phyloP scores from a whole-genome alignment of 2,329 filamentous ascomycete species.

The Coniochaeta sp. region DNA sequence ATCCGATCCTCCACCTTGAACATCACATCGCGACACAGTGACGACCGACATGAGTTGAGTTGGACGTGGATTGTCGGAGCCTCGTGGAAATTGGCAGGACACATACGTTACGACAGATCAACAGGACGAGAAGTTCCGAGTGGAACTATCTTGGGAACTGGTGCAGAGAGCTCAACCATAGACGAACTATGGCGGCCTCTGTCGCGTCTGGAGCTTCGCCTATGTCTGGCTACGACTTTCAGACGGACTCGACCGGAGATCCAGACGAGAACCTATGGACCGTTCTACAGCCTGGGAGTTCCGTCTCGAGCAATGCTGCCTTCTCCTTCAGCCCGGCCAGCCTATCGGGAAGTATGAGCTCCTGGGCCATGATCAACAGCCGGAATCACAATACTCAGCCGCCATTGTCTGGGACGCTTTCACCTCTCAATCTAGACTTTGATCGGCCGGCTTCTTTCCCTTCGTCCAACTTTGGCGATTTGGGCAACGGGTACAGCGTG shows the following conservation, averaged over 20 bases:
- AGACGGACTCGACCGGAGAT: slow-evolving; percentile 25
- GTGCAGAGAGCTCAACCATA: neutral
- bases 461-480: slow-evolving; percentile 17
- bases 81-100: neutral
- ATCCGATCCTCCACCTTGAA: neutral
- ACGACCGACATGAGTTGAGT: slow-evolving; percentile 1
- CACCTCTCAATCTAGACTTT: slow-evolving; percentile 34
- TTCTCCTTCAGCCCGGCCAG: slow-evolving; percentile 43
- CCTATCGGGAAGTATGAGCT: slow-evolving; percentile 36
- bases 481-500: slow-evolving; percentile 8
- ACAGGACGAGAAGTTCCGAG: neutral
- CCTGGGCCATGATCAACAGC: slow-evolving; percentile 37
- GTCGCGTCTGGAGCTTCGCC: slow-evolving; percentile 31
- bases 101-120: neutral
- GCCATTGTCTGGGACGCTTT: slow-evolving; percentile 20
- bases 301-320: slow-evolving; percentile 29
- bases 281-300: slow-evolving; percentile 28
- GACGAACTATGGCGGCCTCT: slow-evolving; percentile 18
- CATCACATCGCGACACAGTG: neutral
- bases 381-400: slow-evolving; percentile 21
- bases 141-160: neutral
- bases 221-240: slow-evolving; percentile 30
- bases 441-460: slow-evolving; percentile 27
- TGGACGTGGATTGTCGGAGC: neutral
- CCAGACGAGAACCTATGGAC: slow-evolving; percentile 37